Evolutionary conservation across 768 basidiomycete species (phyloP), one percentile per base, ranked within the genome.

Genomic region (Clathrus columnatus): DNA sequence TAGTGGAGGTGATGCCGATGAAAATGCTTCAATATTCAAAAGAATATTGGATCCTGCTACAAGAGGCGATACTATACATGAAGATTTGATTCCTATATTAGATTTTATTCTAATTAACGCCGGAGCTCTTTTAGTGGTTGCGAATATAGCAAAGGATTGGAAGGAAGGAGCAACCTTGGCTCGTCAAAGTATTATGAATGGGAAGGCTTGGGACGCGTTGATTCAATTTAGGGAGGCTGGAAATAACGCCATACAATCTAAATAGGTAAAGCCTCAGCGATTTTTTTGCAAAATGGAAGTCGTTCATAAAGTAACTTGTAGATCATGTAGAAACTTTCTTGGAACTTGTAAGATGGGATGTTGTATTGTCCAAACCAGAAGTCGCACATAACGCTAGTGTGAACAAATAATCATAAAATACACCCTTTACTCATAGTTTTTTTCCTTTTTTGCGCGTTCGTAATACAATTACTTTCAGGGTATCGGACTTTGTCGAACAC

Each of bases 61-160:
- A 4, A 50, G 63, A 6, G 68, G 70, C 4, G 65, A 76, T 18
- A 51, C 51, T 23, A 72, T 83, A n/a, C 83, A 85, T 0, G 71
- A 73, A 52, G 69, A 68, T 4, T 66, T 91, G 57, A 73, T 70
- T 7, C 78, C 92, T 0, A 77, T 95, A 32, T 69, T 83, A 48
- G 84, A 96, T 63, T 98, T 93, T 66, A 90, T 98, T 57, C 70
- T 93, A 57, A 71, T 98, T 71, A 97, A 99, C 63, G 81, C 94
- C 2, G 84, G 92, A 4, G 94, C 92, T 14, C 67, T 98, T 55
- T 71, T 99, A 42, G 83, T 93, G 24, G 82, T 97, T 3, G 83
- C 90, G 5, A 93, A 92, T 5, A 56, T 85, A 45, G 91, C 86
- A 20, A 66, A 66, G 28, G 78, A 81, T 63, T 91, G 79, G 64